Evolutionary conservation across 192 early-diverging fungal species (phyloP), one percentile per base, ranked within the genome.

Genomic region (Allomyces macrogynus): DNA sequence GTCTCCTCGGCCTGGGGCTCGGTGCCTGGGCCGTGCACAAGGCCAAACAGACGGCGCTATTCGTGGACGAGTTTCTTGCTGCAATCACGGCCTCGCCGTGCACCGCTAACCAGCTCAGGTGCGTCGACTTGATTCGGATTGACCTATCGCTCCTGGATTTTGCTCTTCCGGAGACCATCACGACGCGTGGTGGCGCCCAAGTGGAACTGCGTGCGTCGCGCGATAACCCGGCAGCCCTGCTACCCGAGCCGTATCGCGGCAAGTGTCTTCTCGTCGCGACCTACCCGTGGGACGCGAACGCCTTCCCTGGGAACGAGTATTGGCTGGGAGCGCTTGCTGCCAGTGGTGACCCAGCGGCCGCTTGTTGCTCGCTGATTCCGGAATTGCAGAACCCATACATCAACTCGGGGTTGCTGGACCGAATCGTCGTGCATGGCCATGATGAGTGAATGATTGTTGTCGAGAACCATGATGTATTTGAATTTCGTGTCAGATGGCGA

Each of bases 281-380:
- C 10, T 54, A 16, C 8, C 12, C 44, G 8, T 54, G 44, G 44
- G 44, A 54, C 8, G 32, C 3, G 12, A 77, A 77, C 60, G 24
- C 65, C 7, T 76, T 68, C 26, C 69, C 69, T 1, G 76, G 76
- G 20, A 77, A 77, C 61, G 76, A 77, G 57, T 76, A 73, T 66
- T 77, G 64, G 66, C 23, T 65, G 5, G 70, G 71, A 14, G 64
- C 49, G 1, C 60, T 73, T 66, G 23, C 65, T 62, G 76, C 57
- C 14, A 67, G 65, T 14, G 74, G 74, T 10, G 76, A 77, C 66
- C 71, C 74, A 1, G 76, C 76, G 1, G 72, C 72, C 3, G 76
- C 61, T 8, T 67, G 68, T 54, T 77, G 74, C 63, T 71, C 69
- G 12, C 70, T 69, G 5, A 74, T 77, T 23, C 60, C 44, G 5